A percentile compares a stretch with the other conserved stretches of the same genome.
phyloP scores from a whole-genome alignment of 371 early-diverging fungal species.

The Zychaea mexicana region DNA sequence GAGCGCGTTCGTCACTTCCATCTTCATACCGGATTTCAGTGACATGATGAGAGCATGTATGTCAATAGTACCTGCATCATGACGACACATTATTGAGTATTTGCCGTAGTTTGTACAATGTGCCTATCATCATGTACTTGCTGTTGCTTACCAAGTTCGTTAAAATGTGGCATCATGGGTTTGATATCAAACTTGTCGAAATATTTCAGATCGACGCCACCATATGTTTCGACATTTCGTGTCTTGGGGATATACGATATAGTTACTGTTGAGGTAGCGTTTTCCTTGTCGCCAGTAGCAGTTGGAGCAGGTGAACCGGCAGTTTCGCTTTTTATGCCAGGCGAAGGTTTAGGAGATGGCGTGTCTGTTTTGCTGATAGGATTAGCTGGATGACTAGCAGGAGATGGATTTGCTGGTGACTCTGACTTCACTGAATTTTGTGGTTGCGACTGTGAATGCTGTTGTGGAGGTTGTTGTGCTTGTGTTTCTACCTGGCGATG shows the following conservation, averaged over 20 bases:
- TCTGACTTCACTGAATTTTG: not conserved
- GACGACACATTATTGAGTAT: not conserved
- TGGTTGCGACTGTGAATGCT: constrained; percentile 1
- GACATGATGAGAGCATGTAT: constrained; percentile 78
- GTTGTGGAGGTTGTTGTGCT: not conserved
- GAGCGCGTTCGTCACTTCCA: constrained; percentile 75
- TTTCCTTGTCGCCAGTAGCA: not conserved
- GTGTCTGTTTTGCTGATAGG: not conserved
- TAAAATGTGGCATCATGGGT: constrained; percentile 57
- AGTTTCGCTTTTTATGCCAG: constrained; percentile 5
- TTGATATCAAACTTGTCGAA: constrained; percentile 62
- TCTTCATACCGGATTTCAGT: constrained; percentile 71
- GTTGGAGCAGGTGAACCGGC: constrained; percentile 11
- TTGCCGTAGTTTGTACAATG: not conserved
- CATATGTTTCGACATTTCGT: constrained; percentile 69
- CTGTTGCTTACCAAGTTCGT: constrained; percentile 56
- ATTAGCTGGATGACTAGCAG: constrained; percentile 1
- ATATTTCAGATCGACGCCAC: constrained; percentile 73
- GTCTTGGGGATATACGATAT: constrained; percentile 50
- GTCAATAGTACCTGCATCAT: constrained; percentile 69
- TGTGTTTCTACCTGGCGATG: constrained; percentile 23
- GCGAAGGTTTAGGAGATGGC: constrained; percentile 11
- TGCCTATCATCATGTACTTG: not conserved
- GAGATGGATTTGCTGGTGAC: constrained; percentile 6
- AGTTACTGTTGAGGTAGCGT: not conserved